Percentiles rank a stretch among this genome's conserved stretches.
Evolutionary conservation across 345 rosid species (phyloP).

Genomic region (Schrenkiella parvula): DNA sequence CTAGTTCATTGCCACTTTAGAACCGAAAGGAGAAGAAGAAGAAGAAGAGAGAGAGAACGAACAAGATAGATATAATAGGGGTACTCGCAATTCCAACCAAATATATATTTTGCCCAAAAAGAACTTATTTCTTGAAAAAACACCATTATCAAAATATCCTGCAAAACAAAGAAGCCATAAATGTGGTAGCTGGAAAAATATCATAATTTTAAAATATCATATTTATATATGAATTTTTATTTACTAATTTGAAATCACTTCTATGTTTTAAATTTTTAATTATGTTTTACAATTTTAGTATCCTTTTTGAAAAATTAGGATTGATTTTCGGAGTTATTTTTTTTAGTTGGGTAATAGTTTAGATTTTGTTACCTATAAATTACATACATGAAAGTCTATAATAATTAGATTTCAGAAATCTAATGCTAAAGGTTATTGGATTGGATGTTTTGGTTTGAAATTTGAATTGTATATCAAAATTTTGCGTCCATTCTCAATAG

Average conservation of each 20-base stretch:
- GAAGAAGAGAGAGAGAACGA: not conserved
- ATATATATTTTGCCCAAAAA: not conserved
- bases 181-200: not conserved
- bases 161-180: not conserved
- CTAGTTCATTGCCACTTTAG: conserved; percentile 4
- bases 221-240: not conserved
- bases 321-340: not conserved
- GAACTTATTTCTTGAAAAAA: not conserved
- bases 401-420: not conserved
- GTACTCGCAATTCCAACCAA: not conserved
- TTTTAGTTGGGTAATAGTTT: not conserved
- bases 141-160: not conserved
- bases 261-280: not conserved
- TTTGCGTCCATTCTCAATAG: too few species aligned
- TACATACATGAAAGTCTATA: not conserved
- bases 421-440: not conserved
- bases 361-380: not conserved
- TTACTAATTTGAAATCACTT: not conserved
- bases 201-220: not conserved
- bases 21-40: not conserved
- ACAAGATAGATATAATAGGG: not conserved
- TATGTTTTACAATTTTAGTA: not conserved
- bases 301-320: not conserved
- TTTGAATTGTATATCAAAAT: not conserved
- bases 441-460: not conserved